Conservation (phyloP, 2,329 filamentous ascomycete genomes). For the Madurella mycetomatis region DNA sequence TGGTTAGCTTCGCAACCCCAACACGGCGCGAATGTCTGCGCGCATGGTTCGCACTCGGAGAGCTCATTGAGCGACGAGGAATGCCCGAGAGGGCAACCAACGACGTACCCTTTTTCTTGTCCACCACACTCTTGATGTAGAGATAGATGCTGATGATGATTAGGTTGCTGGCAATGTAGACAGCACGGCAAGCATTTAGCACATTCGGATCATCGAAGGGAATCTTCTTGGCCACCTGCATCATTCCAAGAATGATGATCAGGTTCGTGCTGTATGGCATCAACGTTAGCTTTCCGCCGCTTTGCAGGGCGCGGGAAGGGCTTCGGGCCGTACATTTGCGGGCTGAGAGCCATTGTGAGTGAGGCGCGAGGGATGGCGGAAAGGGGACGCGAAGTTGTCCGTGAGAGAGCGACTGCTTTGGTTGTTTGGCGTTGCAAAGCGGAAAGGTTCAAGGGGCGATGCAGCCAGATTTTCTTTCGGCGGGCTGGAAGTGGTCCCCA, state of each 20-base stretch:
- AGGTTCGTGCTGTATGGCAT: conserved; percentile 69
- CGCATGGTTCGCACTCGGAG: not conserved
- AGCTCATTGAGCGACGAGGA: not conserved
- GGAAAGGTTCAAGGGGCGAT: not conserved
- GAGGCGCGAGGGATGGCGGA: not conserved
- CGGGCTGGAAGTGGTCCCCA: not conserved
- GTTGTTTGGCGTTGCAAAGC: not conserved
- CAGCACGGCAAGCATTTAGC: conserved; percentile 52
- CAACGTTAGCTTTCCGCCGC: conserved; percentile 17
- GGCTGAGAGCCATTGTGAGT: conserved; percentile 57
- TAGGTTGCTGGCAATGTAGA: conserved; percentile 62
- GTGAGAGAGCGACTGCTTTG: not conserved
- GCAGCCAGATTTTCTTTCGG: not conserved
- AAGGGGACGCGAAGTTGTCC: not conserved
- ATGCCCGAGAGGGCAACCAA: not conserved
- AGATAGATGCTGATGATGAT: conserved; percentile 82
- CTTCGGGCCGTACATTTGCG: conserved; percentile 54
- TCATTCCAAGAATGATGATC: conserved; percentile 93
- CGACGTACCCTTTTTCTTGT: conserved; percentile 88
- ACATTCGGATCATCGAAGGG: conserved; percentile 79
- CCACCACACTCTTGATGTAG: conserved; percentile 79
- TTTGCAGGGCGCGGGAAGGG: not conserved
- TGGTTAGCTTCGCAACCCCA: not conserved
- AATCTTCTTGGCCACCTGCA: conserved; percentile 95
- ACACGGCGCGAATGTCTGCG: not conserved